phyloP scores from a whole-genome alignment of 2,329 filamentous ascomycete species.

The Orbilia quercus region DNA sequence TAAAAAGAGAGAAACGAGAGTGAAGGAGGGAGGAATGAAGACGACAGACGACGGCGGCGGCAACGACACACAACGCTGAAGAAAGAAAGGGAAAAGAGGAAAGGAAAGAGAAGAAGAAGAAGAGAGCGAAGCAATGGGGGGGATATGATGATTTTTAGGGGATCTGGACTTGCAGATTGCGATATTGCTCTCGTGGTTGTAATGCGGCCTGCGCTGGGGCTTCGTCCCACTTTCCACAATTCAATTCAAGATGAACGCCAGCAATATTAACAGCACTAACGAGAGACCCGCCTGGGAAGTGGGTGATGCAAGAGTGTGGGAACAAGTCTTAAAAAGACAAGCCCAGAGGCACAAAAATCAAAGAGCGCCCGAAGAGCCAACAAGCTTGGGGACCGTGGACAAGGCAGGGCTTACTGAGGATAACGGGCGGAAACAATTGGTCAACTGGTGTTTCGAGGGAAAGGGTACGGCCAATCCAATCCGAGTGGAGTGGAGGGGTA shows the following conservation, averaged over 20 bases:
- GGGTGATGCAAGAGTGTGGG: conserved; percentile 42
- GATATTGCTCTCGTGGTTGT: conserved; percentile 53
- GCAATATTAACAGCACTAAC: conserved; percentile 56
- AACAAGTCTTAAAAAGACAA: conserved; percentile 28
- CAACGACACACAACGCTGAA: conserved; percentile 56
- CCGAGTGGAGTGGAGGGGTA: conserved; percentile 53
- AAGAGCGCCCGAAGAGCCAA: conserved; percentile 44
- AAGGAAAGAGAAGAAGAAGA: conserved; percentile 14
- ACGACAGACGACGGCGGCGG: conserved; percentile 51
- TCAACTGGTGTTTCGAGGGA: conserved; percentile 55
- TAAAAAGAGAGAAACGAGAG: conserved; percentile 45
- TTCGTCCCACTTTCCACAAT: conserved; percentile 57
- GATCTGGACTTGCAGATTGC: conserved; percentile 57
- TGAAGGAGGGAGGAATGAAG: conserved; percentile 32
- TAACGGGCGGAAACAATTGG: conserved; percentile 55
- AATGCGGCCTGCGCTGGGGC: conserved; percentile 56
- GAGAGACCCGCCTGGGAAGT: conserved; percentile 40
- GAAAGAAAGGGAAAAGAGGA: conserved; percentile 37
- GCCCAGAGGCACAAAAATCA: conserved; percentile 16
- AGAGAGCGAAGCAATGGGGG: conserved; percentile 29
- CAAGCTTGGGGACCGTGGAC: conserved; percentile 55
- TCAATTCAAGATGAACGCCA: conserved; percentile 55
- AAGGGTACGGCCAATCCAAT: conserved; percentile 51
- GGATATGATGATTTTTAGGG: conserved; percentile 56
- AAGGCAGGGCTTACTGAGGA: conserved; percentile 53